Percentiles rank a stretch among this genome's conserved stretches.
Conservation (phyloP, 2,329 filamentous ascomycete species). For the Coniochaeta sp. region DNA sequence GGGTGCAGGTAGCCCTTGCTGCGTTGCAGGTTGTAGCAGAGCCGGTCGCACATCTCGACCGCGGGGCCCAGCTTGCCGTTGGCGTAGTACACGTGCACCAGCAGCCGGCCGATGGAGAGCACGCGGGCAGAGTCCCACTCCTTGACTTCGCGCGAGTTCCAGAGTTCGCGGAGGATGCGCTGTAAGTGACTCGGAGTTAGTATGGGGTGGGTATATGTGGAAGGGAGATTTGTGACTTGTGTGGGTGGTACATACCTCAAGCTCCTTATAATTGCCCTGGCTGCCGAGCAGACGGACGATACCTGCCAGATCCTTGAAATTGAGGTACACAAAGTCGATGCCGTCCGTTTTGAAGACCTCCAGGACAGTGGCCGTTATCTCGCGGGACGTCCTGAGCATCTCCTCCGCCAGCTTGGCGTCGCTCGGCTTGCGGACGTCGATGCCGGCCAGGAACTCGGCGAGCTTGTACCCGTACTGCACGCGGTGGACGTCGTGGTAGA, state of each 20-base stretch:
- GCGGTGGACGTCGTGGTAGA: slow-evolving; percentile 29
- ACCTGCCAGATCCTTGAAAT: slow-evolving; percentile 34
- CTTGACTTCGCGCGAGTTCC: slow-evolving; percentile 25
- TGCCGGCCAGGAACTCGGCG: slow-evolving; percentile 34
- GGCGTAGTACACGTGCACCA: slow-evolving; percentile 23
- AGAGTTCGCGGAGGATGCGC: slow-evolving; percentile 21
- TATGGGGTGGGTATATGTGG: background rate
- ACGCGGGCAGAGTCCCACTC: slow-evolving; percentile 22
- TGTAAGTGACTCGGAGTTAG: slow-evolving; percentile 5
- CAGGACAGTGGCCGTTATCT: slow-evolving; percentile 32
- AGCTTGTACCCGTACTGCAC: slow-evolving; percentile 37
- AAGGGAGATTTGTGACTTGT: no score
- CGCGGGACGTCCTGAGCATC: slow-evolving; percentile 27
- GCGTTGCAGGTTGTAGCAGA: slow-evolving; percentile 26
- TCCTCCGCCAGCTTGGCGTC: slow-evolving; percentile 24
- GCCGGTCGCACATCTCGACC: slow-evolving; percentile 20
- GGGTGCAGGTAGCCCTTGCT: slow-evolving; percentile 21
- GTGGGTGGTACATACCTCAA: slow-evolving; percentile 23
- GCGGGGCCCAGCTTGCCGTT: slow-evolving; percentile 19
- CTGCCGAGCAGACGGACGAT: slow-evolving; percentile 38
- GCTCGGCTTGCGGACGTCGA: slow-evolving; percentile 17
- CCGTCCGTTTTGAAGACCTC: slow-evolving; percentile 30
- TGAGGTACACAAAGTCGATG: slow-evolving; percentile 34
- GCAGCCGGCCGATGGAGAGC: slow-evolving; percentile 19
- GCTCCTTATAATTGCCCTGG: slow-evolving; percentile 36